Evolutionary conservation across 1,284 basidiomycete genomes (phyloP).

Genomic region (Fereydounia khargensis): DNA sequence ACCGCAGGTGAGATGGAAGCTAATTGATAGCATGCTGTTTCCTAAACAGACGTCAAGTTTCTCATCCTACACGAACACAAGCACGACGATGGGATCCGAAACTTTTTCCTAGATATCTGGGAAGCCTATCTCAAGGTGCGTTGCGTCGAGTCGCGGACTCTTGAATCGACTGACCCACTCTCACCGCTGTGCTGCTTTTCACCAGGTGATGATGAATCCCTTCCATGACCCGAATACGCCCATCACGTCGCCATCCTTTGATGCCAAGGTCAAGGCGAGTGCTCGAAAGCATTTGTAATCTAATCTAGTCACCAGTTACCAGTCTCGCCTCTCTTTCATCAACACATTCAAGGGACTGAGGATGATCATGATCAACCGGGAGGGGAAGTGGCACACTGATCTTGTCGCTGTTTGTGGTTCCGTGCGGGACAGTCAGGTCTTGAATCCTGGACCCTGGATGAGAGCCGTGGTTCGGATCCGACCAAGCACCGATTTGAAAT

Average conservation of each 20-base stretch:
- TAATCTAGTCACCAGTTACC: background rate
- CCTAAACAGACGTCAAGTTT: constrained; percentile 45
- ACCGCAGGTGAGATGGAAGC: background rate
- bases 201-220: constrained; percentile 45
- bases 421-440: too few relatives aligned
- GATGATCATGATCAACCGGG: too few relatives aligned
- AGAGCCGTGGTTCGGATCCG: too few relatives aligned
- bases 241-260: constrained; percentile 41
- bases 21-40: background rate
- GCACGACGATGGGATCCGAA: constrained; percentile 54
- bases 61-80: constrained; percentile 54
- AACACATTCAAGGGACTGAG: too few relatives aligned
- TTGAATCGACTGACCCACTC: background rate
- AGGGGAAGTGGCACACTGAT: too few relatives aligned
- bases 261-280: constrained; percentile 38
- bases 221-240: constrained; percentile 49
- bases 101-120: constrained; percentile 55
- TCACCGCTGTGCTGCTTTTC: too few relatives aligned
- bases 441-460: too few relatives aligned
- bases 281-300: constrained; percentile 45
- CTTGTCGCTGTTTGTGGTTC: too few relatives aligned
- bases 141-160: too few relatives aligned
- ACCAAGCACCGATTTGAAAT: too few relatives aligned
- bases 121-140: constrained; percentile 49
- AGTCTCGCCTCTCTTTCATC: too few relatives aligned